A percentile compares a stretch with the other conserved stretches of the same genome.
phyloP scores from a whole-genome alignment of 805 yeast species.

The Ogataea corticis region DNA sequence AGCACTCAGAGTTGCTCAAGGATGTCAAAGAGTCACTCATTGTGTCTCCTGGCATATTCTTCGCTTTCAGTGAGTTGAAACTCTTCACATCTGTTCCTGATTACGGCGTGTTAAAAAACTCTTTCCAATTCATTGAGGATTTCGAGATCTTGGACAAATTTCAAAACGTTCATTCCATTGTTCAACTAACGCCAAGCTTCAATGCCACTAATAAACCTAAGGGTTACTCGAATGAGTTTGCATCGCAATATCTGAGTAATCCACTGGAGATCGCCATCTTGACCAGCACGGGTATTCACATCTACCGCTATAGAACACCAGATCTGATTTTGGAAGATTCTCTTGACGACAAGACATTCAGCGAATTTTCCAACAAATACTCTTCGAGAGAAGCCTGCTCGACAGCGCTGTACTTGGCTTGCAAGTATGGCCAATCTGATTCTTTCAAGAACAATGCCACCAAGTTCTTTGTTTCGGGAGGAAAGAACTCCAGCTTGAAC shows the following conservation, averaged over 20 bases:
- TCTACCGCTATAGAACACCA: constrained; percentile 78
- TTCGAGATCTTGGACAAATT: constrained; percentile 69
- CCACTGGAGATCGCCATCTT: constrained; percentile 77
- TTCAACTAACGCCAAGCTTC: constrained; percentile 67
- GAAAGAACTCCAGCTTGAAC: constrained; percentile 48
- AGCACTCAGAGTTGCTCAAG: constrained; percentile 52
- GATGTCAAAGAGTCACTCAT: constrained; percentile 60
- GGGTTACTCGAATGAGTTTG: constrained; percentile 84
- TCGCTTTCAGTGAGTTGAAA: constrained; percentile 57
- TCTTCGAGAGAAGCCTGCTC: constrained; percentile 92
- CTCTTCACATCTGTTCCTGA: constrained; percentile 77
- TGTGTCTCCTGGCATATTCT: constrained; percentile 83
- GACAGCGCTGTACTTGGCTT: constrained; percentile 79
- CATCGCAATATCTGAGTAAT: constrained; percentile 73
- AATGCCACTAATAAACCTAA: constrained; percentile 72
- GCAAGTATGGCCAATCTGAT: constrained; percentile 66
- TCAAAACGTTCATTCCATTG: constrained; percentile 63
- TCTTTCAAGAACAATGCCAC: constrained; percentile 47
- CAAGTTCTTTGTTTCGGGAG: constrained; percentile 52
- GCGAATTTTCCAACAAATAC: constrained; percentile 71
- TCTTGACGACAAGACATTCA: constrained; percentile 63
- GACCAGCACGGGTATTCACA: constrained; percentile 75
- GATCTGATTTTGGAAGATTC: constrained; percentile 69
- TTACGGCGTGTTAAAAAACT: constrained; percentile 77
- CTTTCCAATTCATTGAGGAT: constrained; percentile 72